phyloP scores from a whole-genome alignment of 208 protist species.

The Acanthamoeba sp. region DNA sequence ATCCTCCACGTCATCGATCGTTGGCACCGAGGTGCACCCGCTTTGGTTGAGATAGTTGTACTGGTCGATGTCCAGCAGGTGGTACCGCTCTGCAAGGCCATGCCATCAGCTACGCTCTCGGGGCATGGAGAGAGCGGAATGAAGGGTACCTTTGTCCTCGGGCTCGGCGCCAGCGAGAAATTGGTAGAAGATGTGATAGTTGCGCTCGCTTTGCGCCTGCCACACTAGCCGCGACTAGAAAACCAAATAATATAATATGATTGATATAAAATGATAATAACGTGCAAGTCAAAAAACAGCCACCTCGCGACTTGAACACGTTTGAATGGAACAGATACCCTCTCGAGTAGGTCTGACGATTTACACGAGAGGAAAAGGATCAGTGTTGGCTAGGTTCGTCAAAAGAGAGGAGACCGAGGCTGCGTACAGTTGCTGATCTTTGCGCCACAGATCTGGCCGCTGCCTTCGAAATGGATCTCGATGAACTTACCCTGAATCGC shows the following conservation, averaged over 20 bases:
- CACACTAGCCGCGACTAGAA: slow-evolving; percentile 88
- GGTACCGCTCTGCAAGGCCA: slow-evolving; percentile 26
- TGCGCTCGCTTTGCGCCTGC: slow-evolving; percentile 88
- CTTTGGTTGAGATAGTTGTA: slow-evolving; percentile 82
- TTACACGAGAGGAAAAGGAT: background rate
- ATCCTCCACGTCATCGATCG: slow-evolving; percentile 72
- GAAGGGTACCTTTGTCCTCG: background rate
- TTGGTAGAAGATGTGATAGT: slow-evolving; percentile 93
- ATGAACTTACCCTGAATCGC: slow-evolving; percentile 85
- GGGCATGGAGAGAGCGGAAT: background rate
- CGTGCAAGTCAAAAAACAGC: background rate
- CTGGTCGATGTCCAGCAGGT: slow-evolving; percentile 16
- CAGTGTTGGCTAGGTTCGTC: background rate
- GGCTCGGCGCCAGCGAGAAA: slow-evolving; percentile 84
- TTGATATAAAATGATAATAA: background rate
- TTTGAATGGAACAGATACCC: background rate
- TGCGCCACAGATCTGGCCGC: slow-evolving; percentile 82
- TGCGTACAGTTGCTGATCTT: slow-evolving; percentile 82
- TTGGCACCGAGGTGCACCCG: slow-evolving; percentile 57
- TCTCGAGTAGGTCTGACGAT: slow-evolving; percentile 1
- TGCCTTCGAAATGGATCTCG: slow-evolving; percentile 84
- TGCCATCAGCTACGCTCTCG: background rate
- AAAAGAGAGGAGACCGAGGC: background rate
- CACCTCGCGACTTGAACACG: too few relatives aligned
- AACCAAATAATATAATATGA: background rate